phyloP scores from a whole-genome alignment of 495 filamentous ascomycete species.

The Tuber magnatum region DNA sequence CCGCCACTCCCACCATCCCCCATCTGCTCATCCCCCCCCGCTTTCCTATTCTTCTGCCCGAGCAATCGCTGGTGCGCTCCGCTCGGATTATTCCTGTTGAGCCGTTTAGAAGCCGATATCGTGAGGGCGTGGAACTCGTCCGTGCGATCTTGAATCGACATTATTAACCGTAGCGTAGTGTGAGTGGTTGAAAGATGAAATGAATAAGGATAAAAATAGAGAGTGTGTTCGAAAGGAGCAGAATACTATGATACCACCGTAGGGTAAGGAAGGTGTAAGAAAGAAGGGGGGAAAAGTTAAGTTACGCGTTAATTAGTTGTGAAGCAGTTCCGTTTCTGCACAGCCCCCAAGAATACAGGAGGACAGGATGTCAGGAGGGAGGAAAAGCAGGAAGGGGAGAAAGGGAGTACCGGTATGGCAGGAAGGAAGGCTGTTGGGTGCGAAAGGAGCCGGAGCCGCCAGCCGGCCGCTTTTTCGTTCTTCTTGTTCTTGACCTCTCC shows the following conservation, averaged over 20 bases:
- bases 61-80: constrained; percentile 37
- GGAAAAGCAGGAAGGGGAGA: background rate
- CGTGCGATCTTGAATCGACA: constrained; percentile 93
- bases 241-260: background rate
- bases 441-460: background rate
- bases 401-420: background rate
- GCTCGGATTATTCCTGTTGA: constrained; percentile 45
- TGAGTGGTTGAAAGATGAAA: constrained; percentile 5
- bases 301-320: background rate
- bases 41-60: constrained; percentile 39
- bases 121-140: constrained; percentile 88
- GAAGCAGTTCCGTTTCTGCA: background rate
- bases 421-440: background rate
- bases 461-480: background rate
- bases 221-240: background rate
- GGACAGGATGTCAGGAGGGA: background rate
- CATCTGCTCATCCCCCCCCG: constrained; percentile 8
- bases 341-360: background rate
- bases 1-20: constrained; percentile 49
- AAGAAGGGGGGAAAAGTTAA: background rate
- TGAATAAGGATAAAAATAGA: background rate
- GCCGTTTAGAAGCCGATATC: constrained; percentile 52
- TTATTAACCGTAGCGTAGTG: constrained; percentile 23
- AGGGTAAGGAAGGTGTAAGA: background rate
- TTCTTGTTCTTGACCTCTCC: background rate